Base-by-base conservation (phyloP, 1,139 yeast species). In the Pichia sp. region DNA sequence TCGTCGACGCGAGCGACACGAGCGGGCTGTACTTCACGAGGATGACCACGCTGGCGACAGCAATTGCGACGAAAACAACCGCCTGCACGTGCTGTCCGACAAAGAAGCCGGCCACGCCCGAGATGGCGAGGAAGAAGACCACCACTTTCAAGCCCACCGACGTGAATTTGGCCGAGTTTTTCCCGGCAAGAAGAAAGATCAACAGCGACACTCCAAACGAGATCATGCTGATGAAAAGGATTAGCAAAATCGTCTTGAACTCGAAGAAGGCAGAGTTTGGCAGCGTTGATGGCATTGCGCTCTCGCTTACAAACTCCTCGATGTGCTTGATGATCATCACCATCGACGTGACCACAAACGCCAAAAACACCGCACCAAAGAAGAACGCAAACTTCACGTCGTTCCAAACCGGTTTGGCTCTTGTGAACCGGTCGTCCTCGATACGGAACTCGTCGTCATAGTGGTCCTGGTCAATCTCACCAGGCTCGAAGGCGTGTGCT, bases 371-470 rank as follows among this genome's bases (percentile, higher is more conserved):
- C 5, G 85, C 75, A 5, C 82, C 62, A 65, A 90, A 87, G 60
- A 90, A 75, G 2, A 87, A 63, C 0, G 89, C 78, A 63, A 86
- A 87, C 1, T 88, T 86, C 80, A 85, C 77, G 68, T 90, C 97
- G 64, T 89, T 84, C 72, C 78, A 81, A 61, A 73, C 77, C 5
- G 90, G 90, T 64, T 83, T 86, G 43, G 77, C 77, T 38, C 85
- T 78, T 60, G 82, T 81, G 71, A 86, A 88, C 29, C 85, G 76
- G 56, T 85, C 81, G 36, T 83, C 87, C 8, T 57, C 59, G 11
- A 56, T 29, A 7, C n/a, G 26, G 32, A 49, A 45, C 5, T 48
- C 55, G 13, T 52, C 47, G 11, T 51, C 49, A 29, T 51, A 45
- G 31, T 49, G 44, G n/a, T 8, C 11, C 11, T 23, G 26, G 26